Evolutionary conservation across 2,329 filamentous ascomycete species (phyloP), one percentile per base, ranked within the genome.

Genomic region (Colletotrichum musae): DNA sequence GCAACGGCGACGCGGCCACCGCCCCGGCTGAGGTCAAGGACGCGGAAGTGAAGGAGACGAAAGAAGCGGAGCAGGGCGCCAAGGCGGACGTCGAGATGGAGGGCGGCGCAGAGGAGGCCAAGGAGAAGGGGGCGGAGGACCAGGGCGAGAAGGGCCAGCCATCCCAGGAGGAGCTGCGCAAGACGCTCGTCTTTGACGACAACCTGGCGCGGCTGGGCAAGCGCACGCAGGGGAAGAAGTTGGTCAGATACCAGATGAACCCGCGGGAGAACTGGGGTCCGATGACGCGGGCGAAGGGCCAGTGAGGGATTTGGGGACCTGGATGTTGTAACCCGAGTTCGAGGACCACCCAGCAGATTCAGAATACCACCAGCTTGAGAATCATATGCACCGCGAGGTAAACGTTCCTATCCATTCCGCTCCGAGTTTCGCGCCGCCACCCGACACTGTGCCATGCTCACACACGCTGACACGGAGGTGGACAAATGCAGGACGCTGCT

Each of bases 191-290:
- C 1, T 98, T 99, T 78, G 91, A 98, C 77, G 93, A 96, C 79
- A 78, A 84, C 43, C 85, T 98, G 13, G 94, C 94, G 79, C 79
- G 85, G 63, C 85, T 98, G 13, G 95, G 95, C 0, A 91, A 86
- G 73, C 91, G 94, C 69, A 87, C 84, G 71, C 87, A 88, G 61
- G 86, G 84, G 68, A 91, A 89, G 77, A 92, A 91, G 72, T 85
- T 97, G 53, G 90, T 97, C 62, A 87, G 95, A 71, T 99, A 98
- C 80, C 96, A 97, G 83, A 83, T 91, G 70, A 98, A 98, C 77
- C 96, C 96, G 53, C 86, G 92, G 69, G 91, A 94, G 76, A 96
- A 98, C 79, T 99, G 96, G 96, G 96, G 96, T 0, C 96, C 96
- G 1, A 90, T 97, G 89, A 84, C 82, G 60, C 83, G 84, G 72